Base-by-base conservation (phyloP, 2,329 filamentous ascomycete genomes). In the Rasamsonia emersonii region DNA sequence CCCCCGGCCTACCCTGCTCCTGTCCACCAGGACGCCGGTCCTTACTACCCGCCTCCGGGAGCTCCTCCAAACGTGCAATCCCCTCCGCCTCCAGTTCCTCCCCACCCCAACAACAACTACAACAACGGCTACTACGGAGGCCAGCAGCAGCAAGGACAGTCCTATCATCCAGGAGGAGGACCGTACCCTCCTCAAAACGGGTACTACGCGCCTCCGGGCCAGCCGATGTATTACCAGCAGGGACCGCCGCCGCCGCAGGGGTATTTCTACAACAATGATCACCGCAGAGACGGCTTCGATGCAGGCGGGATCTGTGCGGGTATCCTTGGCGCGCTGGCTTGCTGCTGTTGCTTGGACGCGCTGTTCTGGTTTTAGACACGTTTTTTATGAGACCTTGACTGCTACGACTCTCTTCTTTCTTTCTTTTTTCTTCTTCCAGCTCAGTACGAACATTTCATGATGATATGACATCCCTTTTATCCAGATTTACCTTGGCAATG, bases 301-400 rank as follows among this genome's bases (percentile, higher is more conserved):
- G 46, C 43, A 4, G 44, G 33, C 6, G 64, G 65, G 2, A 55
- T 65, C 18, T 68, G 65, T 33, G 64, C 65, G 1, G 65, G 64
- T 47, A 51, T 69, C 10, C 46, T 66, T 43, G 64, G 61, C 28
- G 64, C 61, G 11, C 32, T 67, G 35, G 65, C 65, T 6, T 67
- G 64, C 41, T 69, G 65, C 43, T 69, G 65, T 45, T 69, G 65
- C n/a, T n/a, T n/a, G n/a, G n/a, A n/a, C n/a, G n/a, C n/a, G n/a
- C n/a, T n/a, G n/a, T n/a, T n/a, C n/a, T n/a, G n/a, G n/a, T n/a
- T n/a, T n/a, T n/a, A n/a, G n/a, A n/a, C n/a, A n/a, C n/a, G n/a
- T n/a, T n/a, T n/a, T n/a, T n/a, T n/a, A n/a, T n/a, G n/a, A n/a
- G n/a, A n/a, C n/a, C n/a, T n/a, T n/a, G n/a, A n/a, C n/a, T n/a